phyloP scores from a whole-genome alignment of 169 alveolate species.

The Perkinsus chesapeaki region DNA sequence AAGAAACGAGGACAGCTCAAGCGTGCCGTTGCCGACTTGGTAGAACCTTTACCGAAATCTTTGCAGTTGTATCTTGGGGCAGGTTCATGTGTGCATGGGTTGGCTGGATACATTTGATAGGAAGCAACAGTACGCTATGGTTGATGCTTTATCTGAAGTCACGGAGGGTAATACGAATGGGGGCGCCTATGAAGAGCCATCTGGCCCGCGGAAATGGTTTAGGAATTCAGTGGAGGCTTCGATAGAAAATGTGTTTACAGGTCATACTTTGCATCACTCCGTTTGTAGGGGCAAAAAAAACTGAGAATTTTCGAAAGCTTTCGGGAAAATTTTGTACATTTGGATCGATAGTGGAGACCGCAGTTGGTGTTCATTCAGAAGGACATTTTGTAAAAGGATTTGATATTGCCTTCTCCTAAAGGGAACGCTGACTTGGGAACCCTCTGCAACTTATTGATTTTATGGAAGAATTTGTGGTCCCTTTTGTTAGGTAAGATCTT shows the following conservation, averaged over 20 bases:
- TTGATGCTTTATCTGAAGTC: conserved; percentile 17
- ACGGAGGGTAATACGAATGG: conserved; percentile 19
- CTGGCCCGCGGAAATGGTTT: not conserved
- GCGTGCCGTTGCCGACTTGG: conserved; percentile 28
- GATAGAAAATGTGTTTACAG: not conserved
- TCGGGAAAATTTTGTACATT: too few relatives aligned
- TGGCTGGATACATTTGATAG: conserved; percentile 4
- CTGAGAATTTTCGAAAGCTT: too few relatives aligned
- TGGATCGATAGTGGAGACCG: too few relatives aligned
- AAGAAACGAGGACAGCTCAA: conserved; percentile 52
- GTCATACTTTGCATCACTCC: too few relatives aligned
- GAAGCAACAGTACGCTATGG: conserved; percentile 21
- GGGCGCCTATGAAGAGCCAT: not conserved
- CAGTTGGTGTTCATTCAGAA: too few relatives aligned
- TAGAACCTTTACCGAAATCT: not conserved
- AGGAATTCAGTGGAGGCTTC: not conserved
- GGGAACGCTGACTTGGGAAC: not conserved
- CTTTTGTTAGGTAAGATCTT: conserved; percentile 24
- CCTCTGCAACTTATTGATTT: not conserved
- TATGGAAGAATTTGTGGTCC: not conserved
- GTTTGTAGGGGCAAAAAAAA: too few relatives aligned
- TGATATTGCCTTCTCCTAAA: not conserved
- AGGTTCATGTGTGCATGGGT: not conserved
- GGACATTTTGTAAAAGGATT: too few relatives aligned
- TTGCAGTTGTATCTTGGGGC: not conserved